Evolutionary conservation across 1,284 basidiomycete genomes (phyloP).

Genomic region (Inonotus obliquus): DNA sequence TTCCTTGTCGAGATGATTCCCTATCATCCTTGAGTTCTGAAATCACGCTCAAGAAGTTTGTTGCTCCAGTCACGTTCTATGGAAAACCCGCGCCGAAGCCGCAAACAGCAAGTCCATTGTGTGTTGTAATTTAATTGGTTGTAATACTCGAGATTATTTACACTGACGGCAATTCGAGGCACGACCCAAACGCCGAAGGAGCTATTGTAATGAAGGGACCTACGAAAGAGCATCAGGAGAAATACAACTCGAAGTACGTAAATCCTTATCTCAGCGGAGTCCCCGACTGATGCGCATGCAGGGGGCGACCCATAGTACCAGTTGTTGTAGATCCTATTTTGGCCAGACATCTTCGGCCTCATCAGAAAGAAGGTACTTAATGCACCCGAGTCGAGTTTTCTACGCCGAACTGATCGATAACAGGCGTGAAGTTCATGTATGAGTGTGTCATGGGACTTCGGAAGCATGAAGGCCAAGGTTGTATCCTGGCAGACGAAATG

Average conservation of each 20-base stretch:
- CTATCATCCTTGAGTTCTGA: neutral
- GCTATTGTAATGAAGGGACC: conserved; percentile 89
- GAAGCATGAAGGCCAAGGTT: conserved; percentile 85
- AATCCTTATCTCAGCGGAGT: neutral
- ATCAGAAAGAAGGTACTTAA: conserved; percentile 81
- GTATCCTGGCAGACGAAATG: conserved; percentile 98
- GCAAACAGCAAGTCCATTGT: conserved; percentile 53
- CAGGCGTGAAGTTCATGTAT: conserved; percentile 88
- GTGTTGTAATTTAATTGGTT: conserved; percentile 24
- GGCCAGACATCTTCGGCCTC: conserved; percentile 72
- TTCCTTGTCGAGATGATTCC: neutral
- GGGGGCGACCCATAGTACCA: conserved; percentile 62
- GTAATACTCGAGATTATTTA: neutral
- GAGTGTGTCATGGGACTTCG: conserved; percentile 94
- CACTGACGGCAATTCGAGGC: conserved; percentile 38
- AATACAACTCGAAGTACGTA: conserved; percentile 68
- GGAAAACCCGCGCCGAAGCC: conserved; percentile 37
- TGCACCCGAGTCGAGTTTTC: neutral
- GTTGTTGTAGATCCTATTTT: conserved; percentile 96
- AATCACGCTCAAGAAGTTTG: conserved; percentile 34
- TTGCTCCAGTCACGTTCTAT: conserved; percentile 62
- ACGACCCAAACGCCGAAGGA: conserved; percentile 70
- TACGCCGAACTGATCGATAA: conserved; percentile 4
- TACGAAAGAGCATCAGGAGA: conserved; percentile 58
- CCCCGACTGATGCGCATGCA: conserved; percentile 3